Evolutionary conservation across 2,329 filamentous ascomycete genomes (phyloP).

Genomic region (Fusarium globosum): DNA sequence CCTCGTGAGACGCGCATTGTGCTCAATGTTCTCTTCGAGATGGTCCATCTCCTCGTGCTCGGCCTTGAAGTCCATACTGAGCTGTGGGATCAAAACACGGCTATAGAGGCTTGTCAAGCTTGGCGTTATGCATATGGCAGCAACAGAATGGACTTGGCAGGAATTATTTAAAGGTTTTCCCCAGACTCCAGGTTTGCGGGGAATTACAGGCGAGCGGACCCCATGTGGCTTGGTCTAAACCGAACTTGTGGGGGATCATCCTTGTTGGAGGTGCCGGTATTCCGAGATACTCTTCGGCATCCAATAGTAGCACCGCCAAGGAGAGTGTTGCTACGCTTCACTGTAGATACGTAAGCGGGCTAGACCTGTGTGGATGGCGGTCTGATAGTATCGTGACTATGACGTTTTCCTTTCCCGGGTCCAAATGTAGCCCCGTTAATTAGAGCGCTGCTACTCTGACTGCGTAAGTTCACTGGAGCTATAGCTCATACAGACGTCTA

Average conservation of each 20-base stretch:
- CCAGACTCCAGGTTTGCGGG: constrained; percentile 5
- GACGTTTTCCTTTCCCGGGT: neutral
- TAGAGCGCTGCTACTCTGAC: neutral
- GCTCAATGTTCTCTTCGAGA: neutral
- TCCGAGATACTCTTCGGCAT: constrained; percentile 1
- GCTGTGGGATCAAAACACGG: neutral
- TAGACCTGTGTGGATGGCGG: neutral
- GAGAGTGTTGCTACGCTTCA: neutral
- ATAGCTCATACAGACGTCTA: accelerated
- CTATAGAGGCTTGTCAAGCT: neutral
- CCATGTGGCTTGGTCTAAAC: neutral
- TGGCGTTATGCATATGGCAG: neutral
- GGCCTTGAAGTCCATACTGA: constrained; percentile 2
- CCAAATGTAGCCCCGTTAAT: neutral
- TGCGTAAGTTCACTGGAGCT: neutral
- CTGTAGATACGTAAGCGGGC: neutral
- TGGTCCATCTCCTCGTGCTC: constrained; percentile 5
- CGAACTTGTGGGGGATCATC: neutral
- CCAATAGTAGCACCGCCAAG: constrained; percentile 1
- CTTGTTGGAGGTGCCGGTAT: neutral
- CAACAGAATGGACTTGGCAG: neutral
- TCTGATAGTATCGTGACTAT: neutral
- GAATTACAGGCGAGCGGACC: neutral
- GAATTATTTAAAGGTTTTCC: constrained; percentile 3
- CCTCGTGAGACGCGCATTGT: neutral